Conservation (phyloP, 331 rosid species). For the Saraca asoca region DNA sequence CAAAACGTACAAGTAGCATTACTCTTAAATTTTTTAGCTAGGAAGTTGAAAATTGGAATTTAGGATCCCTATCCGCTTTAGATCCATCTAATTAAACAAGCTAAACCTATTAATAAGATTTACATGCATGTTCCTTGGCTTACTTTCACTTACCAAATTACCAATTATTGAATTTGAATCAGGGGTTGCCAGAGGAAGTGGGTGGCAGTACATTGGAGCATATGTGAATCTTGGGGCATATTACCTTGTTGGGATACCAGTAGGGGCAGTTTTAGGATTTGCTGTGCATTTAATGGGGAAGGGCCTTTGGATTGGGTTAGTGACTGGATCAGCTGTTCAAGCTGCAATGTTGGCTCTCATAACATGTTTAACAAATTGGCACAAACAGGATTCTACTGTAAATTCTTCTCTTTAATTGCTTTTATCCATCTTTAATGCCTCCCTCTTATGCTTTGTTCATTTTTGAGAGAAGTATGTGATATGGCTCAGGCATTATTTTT, state of each 20-base stretch:
- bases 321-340: slow-evolving; percentile 38
- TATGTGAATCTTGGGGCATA: slow-evolving; percentile 52
- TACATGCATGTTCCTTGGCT: too few species aligned
- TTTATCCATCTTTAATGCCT: too few species aligned
- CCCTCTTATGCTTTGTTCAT: too few species aligned
- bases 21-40: too few species aligned
- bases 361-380: slow-evolving; percentile 36
- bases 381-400: slow-evolving; percentile 32
- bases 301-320: slow-evolving; percentile 51
- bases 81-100: too few species aligned
- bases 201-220: slow-evolving; percentile 52
- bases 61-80: too few species aligned
- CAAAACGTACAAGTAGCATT: too few species aligned
- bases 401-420: too few species aligned
- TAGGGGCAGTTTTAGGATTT: slow-evolving; percentile 34
- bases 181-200: slow-evolving; percentile 52
- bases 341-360: slow-evolving; percentile 27
- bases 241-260: slow-evolving; percentile 44
- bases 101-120: too few species aligned
- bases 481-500: too few species aligned
- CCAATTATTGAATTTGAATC: not conserved
- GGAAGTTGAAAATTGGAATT: too few species aligned
- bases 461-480: too few species aligned
- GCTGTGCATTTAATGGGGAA: slow-evolving; percentile 35
- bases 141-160: not conserved